Conservation (phyloP, 2,329 filamentous ascomycete genomes). For the Stagonosporopsis chrysanthemi region DNA sequence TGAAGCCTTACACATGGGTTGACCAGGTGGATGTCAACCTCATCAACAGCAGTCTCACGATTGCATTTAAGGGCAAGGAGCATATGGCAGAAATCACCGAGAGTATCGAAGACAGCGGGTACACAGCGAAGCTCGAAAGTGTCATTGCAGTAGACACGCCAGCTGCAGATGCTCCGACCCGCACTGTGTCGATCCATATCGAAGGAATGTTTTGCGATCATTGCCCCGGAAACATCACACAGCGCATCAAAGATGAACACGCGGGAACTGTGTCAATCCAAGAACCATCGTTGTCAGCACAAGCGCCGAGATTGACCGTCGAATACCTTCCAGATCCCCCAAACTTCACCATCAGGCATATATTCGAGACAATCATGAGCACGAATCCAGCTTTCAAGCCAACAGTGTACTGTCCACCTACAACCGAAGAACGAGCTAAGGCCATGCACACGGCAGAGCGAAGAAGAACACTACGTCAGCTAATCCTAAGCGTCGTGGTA, state of each 20-base stretch:
- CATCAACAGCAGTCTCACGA: not conserved
- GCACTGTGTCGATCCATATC: constrained; percentile 48
- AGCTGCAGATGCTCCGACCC: constrained; percentile 28
- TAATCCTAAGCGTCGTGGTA: constrained; percentile 71
- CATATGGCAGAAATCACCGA: constrained; percentile 56
- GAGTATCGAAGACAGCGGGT: constrained; percentile 58
- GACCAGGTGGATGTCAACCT: constrained; percentile 47
- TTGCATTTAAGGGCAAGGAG: not conserved
- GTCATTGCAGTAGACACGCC: constrained; percentile 22
- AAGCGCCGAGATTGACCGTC: constrained; percentile 71
- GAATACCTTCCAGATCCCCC: constrained; percentile 74
- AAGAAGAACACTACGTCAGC: constrained; percentile 71
- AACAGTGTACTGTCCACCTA: constrained; percentile 79
- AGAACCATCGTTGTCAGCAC: constrained; percentile 62
- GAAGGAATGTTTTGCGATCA: constrained; percentile 57
- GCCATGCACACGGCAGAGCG: constrained; percentile 75
- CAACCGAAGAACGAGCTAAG: constrained; percentile 81
- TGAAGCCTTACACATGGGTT: constrained; percentile 58
- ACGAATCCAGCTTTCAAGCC: constrained; percentile 71
- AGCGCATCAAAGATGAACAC: constrained; percentile 62
- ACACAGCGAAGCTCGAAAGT: constrained; percentile 50
- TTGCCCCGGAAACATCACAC: constrained; percentile 60
- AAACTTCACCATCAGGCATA: constrained; percentile 75
- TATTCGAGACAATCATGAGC: constrained; percentile 71
- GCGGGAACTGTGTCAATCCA: constrained; percentile 59